Percentiles rank a stretch among this genome's conserved stretches.
Conservation (phyloP, 176 grass and related monocot species). For the Phoenix roebelenii region DNA sequence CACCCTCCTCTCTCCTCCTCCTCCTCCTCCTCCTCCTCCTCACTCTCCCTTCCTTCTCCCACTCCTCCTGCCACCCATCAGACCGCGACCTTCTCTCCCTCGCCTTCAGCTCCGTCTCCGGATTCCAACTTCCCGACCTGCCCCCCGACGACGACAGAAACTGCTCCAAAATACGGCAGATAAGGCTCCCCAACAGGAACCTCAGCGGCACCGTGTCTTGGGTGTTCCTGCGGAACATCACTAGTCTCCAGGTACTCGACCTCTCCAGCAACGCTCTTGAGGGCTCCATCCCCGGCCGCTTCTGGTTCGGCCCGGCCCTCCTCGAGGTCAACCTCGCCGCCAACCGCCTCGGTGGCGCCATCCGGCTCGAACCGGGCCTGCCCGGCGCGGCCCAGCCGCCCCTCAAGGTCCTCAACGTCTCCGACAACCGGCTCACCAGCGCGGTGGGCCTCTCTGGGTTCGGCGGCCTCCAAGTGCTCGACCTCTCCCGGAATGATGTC, state of each 20-base stretch:
- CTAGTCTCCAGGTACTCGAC: conserved; percentile 41
- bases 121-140: conserved; percentile 14
- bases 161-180: conserved; percentile 8
- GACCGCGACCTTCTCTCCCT: conserved; percentile 31
- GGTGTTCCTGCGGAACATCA: conserved; percentile 32
- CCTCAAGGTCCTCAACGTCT: conserved; percentile 31
- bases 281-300: conserved; percentile 24
- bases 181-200: conserved; percentile 24
- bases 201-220: conserved; percentile 48
- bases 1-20: too few relatives aligned
- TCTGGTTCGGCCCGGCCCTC: conserved; percentile 51
- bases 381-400: background rate
- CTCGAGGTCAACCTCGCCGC: conserved; percentile 37
- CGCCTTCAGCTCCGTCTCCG: conserved; percentile 42
- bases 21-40: background rate
- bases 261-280: conserved; percentile 60
- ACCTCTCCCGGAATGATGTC: conserved; percentile 45
- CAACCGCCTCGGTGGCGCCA: conserved; percentile 35
- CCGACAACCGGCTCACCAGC: conserved; percentile 48
- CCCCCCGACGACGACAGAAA: background rate
- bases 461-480: conserved; percentile 19
- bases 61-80: background rate
- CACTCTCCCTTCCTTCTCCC: conserved; percentile 1
- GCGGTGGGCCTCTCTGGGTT: conserved; percentile 17
- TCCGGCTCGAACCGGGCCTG: conserved; percentile 22